phyloP scores from a whole-genome alignment of 805 yeast genomes.

The Metschnikowia baotianmanensis region DNA sequence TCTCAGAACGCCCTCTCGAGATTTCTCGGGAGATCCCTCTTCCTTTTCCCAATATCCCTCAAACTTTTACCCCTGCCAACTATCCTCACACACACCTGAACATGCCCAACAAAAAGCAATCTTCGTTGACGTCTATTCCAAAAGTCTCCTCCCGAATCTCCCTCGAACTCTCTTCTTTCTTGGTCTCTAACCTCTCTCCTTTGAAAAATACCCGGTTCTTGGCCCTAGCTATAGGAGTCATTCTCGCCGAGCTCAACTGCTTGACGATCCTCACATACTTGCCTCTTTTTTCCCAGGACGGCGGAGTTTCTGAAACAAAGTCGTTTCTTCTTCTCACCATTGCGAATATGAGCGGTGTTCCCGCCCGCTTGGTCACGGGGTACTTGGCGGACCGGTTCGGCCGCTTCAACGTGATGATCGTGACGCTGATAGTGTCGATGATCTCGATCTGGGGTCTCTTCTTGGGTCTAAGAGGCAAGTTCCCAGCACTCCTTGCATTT shows the following conservation, averaged over 20 bases:
- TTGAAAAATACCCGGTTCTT: slow-evolving; percentile 45
- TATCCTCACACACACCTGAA: too few species aligned
- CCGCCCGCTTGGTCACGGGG: slow-evolving; percentile 33
- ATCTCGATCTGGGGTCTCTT: slow-evolving; percentile 28
- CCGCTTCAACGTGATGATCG: slow-evolving; percentile 49
- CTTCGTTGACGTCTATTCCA: too few species aligned
- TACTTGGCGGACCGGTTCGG: slow-evolving; percentile 41
- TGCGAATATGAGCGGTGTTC: slow-evolving; percentile 44
- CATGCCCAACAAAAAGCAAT: too few species aligned
- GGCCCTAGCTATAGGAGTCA: slow-evolving; percentile 39
- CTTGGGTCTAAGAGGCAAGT: slow-evolving; percentile 28
- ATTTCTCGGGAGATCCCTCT: too few species aligned
- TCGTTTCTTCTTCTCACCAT: slow-evolving; percentile 49
- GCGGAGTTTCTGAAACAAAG: slow-evolving; percentile 42
- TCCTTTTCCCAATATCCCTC: too few species aligned
- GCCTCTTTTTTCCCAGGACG: slow-evolving; percentile 50
- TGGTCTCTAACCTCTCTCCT: slow-evolving; percentile 20
- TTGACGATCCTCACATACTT: slow-evolving; percentile 48
- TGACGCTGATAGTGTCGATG: slow-evolving; percentile 30
- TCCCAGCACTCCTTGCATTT: slow-evolving; percentile 46
- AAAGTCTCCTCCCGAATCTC: too few species aligned
- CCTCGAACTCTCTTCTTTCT: too few species aligned
- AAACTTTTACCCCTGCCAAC: too few species aligned
- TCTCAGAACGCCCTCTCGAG: too few species aligned
- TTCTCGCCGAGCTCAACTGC: slow-evolving; percentile 47